Conservation (phyloP, 495 filamentous ascomycete species). For the Tuber umbilicatum region DNA sequence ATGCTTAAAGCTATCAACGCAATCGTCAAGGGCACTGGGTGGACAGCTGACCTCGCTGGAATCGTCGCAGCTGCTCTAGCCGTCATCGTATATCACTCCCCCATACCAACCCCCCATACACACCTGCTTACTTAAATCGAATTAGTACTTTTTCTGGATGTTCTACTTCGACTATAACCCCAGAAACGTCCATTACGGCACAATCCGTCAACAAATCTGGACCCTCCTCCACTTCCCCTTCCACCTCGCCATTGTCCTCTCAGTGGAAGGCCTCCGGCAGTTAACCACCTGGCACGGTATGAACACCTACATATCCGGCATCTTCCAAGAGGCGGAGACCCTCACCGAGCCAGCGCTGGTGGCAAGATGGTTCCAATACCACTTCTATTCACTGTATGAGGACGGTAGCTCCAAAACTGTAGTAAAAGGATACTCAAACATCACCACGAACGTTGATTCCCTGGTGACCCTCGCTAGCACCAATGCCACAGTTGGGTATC, state of each 20-base stretch:
- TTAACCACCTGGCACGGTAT: constrained; percentile 45
- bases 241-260: constrained; percentile 58
- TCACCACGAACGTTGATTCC: constrained; percentile 10
- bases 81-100: constrained; percentile 35
- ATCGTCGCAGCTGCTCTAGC: constrained; percentile 41
- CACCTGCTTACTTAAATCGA: background rate
- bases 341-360: background rate
- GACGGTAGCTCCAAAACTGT: constrained; percentile 31
- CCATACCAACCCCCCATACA: background rate
- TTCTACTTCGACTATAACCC: constrained; percentile 61
- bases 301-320: constrained; percentile 4
- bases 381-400: constrained; percentile 15
- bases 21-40: constrained; percentile 51
- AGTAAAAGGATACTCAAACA: constrained; percentile 19
- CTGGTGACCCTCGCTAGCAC: background rate
- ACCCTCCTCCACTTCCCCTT: constrained; percentile 63
- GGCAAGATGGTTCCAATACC: background rate
- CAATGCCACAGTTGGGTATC: constrained; percentile 6
- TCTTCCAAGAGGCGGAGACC: background rate
- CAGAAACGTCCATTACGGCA: constrained; percentile 48
- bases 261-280: constrained; percentile 53
- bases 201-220: constrained; percentile 58
- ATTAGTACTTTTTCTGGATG: constrained; percentile 61
- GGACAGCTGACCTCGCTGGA: constrained; percentile 43
- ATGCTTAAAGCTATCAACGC: constrained; percentile 53